These are phyloP conservation scores for Plectosphaerella plurivora DNA, from an alignment of 2,329 filamentous ascomycete species.

Conservation along the genomic window DNA sequence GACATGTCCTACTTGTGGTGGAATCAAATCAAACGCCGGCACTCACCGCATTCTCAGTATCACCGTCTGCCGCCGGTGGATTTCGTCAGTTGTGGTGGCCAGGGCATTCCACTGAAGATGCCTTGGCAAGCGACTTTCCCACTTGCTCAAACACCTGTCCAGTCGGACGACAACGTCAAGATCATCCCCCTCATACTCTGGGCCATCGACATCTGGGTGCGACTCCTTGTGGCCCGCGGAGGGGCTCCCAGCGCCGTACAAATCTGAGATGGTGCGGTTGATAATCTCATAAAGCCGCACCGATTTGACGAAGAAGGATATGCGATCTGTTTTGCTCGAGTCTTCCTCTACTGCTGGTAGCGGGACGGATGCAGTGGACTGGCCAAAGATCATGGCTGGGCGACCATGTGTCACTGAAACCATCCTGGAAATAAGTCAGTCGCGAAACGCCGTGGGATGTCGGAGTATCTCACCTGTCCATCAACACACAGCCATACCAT, in stretches of 20 bases:
- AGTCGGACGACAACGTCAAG: slow-evolving; percentile 24
- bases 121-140: slow-evolving; percentile 22
- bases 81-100: slow-evolving; percentile 15
- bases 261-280: slow-evolving; percentile 20
- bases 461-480: slow-evolving; percentile 26
- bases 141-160: slow-evolving; percentile 23
- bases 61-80: slow-evolving; percentile 23
- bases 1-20: not conserved
- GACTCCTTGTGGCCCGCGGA: slow-evolving; percentile 3
- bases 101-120: slow-evolving; percentile 16
- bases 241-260: slow-evolving; percentile 16
- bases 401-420: slow-evolving; percentile 29
- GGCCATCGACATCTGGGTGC: slow-evolving; percentile 4
- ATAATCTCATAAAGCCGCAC: slow-evolving; percentile 32
- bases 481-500: slow-evolving; percentile 32
- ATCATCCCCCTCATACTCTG: slow-evolving; percentile 17
- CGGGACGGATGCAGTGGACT: slow-evolving; percentile 19
- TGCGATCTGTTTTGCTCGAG: slow-evolving; percentile 5
- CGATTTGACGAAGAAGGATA: slow-evolving; percentile 28
- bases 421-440: slow-evolving; percentile 18
- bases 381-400: slow-evolving; percentile 26
- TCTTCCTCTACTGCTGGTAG: slow-evolving; percentile 13
- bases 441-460: not conserved
- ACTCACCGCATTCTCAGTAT: slow-evolving; percentile 27
- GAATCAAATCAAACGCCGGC: not conserved